These are phyloP conservation scores for Sesbania bispinosa DNA, from an alignment of 306 rosid genomes.

Conservation along the genomic window DNA sequence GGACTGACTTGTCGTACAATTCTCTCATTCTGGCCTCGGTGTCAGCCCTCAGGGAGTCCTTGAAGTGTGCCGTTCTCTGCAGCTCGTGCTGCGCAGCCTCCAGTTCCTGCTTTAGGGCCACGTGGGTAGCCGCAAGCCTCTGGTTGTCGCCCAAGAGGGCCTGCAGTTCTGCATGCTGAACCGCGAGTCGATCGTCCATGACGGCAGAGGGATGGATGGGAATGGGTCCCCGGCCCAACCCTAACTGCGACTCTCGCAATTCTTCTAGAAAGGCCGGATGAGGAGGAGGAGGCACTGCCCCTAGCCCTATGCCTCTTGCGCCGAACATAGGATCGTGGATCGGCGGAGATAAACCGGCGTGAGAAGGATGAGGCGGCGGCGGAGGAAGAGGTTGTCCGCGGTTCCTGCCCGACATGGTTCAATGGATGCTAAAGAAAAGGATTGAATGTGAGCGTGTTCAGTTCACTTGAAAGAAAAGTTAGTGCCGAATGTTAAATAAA, in stretches of 20 bases:
- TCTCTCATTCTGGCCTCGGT: slow-evolving; percentile 82
- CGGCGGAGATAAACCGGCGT: slow-evolving; percentile 50
- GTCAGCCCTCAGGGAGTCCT: slow-evolving; percentile 72
- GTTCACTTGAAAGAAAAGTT: too few relatives aligned
- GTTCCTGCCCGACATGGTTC: slow-evolving; percentile 72
- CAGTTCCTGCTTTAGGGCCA: slow-evolving; percentile 91
- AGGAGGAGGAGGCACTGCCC: slow-evolving; percentile 40
- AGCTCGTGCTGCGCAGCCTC: slow-evolving; percentile 87
- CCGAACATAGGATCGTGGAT: slow-evolving; percentile 59
- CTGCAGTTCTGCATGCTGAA: slow-evolving; percentile 88
- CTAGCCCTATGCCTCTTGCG: slow-evolving; percentile 54
- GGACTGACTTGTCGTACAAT: slow-evolving; percentile 65
- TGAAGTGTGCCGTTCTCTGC: slow-evolving; percentile 73
- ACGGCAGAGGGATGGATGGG: slow-evolving; percentile 80
- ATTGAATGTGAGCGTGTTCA: too few relatives aligned
- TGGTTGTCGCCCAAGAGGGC: slow-evolving; percentile 80
- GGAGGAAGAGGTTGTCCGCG: too few relatives aligned
- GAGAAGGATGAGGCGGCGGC: slow-evolving; percentile 21
- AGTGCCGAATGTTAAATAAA: too few relatives aligned
- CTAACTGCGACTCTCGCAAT: slow-evolving; percentile 67
- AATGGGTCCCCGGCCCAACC: slow-evolving; percentile 55
- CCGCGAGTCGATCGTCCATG: slow-evolving; percentile 83
- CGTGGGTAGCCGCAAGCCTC: slow-evolving; percentile 93
- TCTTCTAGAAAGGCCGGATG: slow-evolving; percentile 79
- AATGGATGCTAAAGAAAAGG: too few relatives aligned